Conservation (phyloP, 305 asterid species). For the Plantago coronopus region DNA sequence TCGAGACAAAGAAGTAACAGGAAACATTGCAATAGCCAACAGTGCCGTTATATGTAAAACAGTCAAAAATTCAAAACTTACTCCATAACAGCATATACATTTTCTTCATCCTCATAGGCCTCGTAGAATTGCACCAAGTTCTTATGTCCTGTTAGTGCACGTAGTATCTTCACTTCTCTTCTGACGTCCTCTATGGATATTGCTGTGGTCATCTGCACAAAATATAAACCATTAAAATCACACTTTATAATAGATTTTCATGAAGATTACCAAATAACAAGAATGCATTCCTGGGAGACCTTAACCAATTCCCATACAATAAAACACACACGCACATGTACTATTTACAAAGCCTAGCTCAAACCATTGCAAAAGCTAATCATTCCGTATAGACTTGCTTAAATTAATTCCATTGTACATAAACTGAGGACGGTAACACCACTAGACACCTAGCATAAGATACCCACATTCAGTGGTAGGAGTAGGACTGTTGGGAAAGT, state of each 20-base stretch:
- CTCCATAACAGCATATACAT: slow-evolving; percentile 80
- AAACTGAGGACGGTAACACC: too few relatives aligned
- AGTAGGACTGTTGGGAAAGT: too few relatives aligned
- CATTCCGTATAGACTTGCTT: too few relatives aligned
- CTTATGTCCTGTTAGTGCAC: slow-evolving; percentile 69
- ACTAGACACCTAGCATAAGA: too few relatives aligned
- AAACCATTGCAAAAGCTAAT: too few relatives aligned
- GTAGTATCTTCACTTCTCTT: slow-evolving; percentile 72
- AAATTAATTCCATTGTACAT: too few relatives aligned
- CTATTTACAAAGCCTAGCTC: too few relatives aligned
- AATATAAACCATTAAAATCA: slow-evolving; percentile 17
- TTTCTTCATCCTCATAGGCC: slow-evolving; percentile 77
- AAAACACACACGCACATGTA: too few relatives aligned
- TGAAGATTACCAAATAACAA: too few relatives aligned
- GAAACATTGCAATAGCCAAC: slow-evolving; percentile 1
- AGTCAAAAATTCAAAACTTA: slow-evolving; percentile 36
- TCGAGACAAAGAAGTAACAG: slow-evolving; percentile 5
- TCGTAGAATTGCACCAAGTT: slow-evolving; percentile 73
- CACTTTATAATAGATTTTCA: slow-evolving; percentile 6
- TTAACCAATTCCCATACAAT: too few relatives aligned
- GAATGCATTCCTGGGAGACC: too few relatives aligned
- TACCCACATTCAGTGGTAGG: too few relatives aligned
- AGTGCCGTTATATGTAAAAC: slow-evolving; percentile 1
- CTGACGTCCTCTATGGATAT: slow-evolving; percentile 76
- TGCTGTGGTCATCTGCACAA: slow-evolving; percentile 72